Base-by-base conservation (phyloP, 169 alveolate species). In the Plasmodium falciparum region DNA sequence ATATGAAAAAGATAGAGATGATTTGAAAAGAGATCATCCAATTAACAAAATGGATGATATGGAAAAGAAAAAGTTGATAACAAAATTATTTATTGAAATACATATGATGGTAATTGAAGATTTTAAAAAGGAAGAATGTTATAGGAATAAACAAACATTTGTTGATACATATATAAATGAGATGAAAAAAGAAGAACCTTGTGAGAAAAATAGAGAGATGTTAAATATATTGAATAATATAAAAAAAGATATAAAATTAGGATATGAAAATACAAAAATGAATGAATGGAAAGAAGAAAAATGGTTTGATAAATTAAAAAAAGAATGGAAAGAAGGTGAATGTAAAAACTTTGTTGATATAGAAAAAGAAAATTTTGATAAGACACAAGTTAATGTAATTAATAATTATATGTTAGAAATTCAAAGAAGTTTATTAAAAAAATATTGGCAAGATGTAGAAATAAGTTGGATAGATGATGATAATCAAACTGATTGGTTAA, bases 51-150 rank as follows among this genome's bases (percentile, higher is more conserved):
- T 39, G 47, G 47, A 39, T 39, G 47, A 39, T 2, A 5, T 39
- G 47, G 47, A 56, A 8, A 56, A 15, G 24, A 56, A 56, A 6
- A 13, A 56, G 2, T 13, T 56, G 24, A 12, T 12, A 56, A 17
- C 22, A 6, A 56, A 13, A 56, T 56, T 56, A 56, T 12, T 6
- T 15, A 56, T 56, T 12, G 65, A 56, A 6, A 56, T 56, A 56
- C 65, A 56, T 13, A 56, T 56, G 65, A 56, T 56, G 65, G 65
- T 56, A 56, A 17, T 56, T 0, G 20, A 56, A 6, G 65, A 56
- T 17, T 56, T 6, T 13, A 15, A 56, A n/a, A 13, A 13, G 24
- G 65, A 56, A 22, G 65, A 56, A 56, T 12, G 29, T 6, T 17
- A 12, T 1, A 56, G 0, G 65, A 56, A 12, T 6, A 56, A 56